phyloP scores from a whole-genome alignment of 805 yeast genomes.

The Kuraishia borneana region DNA sequence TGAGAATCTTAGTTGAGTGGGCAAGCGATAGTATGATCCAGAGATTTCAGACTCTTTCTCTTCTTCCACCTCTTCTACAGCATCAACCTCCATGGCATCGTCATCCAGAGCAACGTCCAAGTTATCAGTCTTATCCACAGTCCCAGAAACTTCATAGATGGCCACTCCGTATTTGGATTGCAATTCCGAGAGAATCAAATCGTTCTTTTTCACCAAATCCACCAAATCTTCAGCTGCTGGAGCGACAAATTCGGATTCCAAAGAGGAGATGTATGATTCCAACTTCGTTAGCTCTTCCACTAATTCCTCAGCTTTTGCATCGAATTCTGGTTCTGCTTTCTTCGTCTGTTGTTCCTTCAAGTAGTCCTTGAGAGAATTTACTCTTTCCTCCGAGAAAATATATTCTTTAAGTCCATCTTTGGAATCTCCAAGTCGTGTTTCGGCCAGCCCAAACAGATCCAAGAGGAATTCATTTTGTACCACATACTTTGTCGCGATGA shows the following conservation, averaged over 20 bases:
- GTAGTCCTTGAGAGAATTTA: neutral
- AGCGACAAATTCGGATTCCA: conserved; percentile 12
- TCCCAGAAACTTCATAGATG: conserved; percentile 15
- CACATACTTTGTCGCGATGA: conserved; percentile 20
- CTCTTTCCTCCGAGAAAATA: neutral
- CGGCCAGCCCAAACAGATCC: conserved; percentile 4
- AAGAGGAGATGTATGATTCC: conserved; percentile 5
- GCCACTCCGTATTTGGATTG: conserved; percentile 7
- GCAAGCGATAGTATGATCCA: neutral
- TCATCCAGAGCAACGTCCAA: conserved; percentile 10
- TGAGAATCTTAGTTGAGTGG: neutral
- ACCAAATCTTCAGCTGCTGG: conserved; percentile 5
- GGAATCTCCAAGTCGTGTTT: neutral
- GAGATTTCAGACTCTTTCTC: neutral
- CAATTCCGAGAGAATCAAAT: conserved; percentile 10
- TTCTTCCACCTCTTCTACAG: neutral
- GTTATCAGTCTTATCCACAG: conserved; percentile 4
- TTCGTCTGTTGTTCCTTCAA: neutral
- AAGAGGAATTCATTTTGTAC: conserved; percentile 19
- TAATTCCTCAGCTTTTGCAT: neutral
- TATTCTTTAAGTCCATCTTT: neutral
- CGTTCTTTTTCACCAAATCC: conserved; percentile 6
- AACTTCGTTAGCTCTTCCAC: conserved; percentile 6
- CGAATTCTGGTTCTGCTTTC: conserved; percentile 2
- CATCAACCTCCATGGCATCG: conserved; percentile 4